Base-by-base conservation (phyloP, 768 basidiomycete species). In the Piloderma croceum region DNA sequence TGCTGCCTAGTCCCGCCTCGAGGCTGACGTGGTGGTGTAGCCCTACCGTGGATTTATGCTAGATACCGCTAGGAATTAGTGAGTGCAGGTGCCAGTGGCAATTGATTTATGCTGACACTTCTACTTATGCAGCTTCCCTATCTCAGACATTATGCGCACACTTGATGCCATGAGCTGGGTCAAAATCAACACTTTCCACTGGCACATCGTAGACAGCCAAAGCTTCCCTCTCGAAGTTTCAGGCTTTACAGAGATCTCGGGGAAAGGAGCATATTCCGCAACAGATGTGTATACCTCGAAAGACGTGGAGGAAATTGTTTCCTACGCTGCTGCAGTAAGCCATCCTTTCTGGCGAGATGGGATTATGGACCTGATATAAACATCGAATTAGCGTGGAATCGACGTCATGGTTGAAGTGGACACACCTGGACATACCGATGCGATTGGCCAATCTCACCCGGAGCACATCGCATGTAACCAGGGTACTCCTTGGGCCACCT, bases 51-150 rank as follows among this genome's bases (percentile, higher is more conserved):
- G 83, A 7, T 69, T 89, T 41, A 76, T 90, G 76, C 70, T 91
- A 10, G 89, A 91, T 55, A 90, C 88, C 0, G 68, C 86, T 1
- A 67, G 88, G 20, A 82, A 89, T 61, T 91, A 67, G 78, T 83
- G 52, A 42, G 79, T 62, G 1, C 11, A 6, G n/a, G n/a, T n/a
- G n/a, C n/a, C n/a, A n/a, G n/a, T n/a, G n/a, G n/a, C n/a, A n/a
- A n/a, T n/a, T n/a, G n/a, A n/a, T n/a, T n/a, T n/a, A n/a, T n/a
- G n/a, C n/a, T n/a, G n/a, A n/a, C n/a, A n/a, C n/a, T n/a, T n/a
- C n/a, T n/a, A 19, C 13, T 32, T n/a, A 9, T n/a, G 13, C 24
- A 82, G 79, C 60, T 82, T 79, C 59, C 68, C 79, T 3, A 76
- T 82, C 3, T 33, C 60, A 6, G 82, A 82, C 52, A 78, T 86